Evolutionary conservation across 768 basidiomycete species (phyloP), one percentile per base, ranked within the genome.

Genomic region (Boletus tylopilopsis): DNA sequence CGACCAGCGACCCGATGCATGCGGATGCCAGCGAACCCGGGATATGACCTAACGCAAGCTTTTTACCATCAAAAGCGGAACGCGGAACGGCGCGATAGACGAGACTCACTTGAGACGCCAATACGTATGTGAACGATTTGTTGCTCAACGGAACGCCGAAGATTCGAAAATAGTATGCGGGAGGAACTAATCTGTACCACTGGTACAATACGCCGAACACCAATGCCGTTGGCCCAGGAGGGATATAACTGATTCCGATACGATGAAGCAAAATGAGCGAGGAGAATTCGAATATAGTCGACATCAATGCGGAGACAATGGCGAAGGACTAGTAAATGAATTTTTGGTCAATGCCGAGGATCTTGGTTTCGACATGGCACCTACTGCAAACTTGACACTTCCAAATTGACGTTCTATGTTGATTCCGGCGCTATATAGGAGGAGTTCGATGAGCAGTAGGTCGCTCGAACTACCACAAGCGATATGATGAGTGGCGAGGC

Each of bases 381-480:
- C 68, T 56, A 93, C 91, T 25, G 90, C 90, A 69, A 80, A 96
- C 67, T 96, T 96, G 49, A 87, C 68, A 47, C 84, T 84, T 11
- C 94, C 94, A 61, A 92, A 96, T 35, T 82, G 81, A 45, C 94
- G 79, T 61, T 97, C 94, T 25, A 95, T 75, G 22, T 77, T 78
- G 2, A 90, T 65, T 3, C 79, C 81, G 18, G 82, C 74, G 60
- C 82, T 82, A 69, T 85, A 94, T 1, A 95, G 68, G 5, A 93
- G 51, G 22, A 95, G 56, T 52, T 87, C 81, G 0, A 80, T 82
- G 36, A 96, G 64, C 49, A 96, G 77, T 29, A 97, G 76, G 60
- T 95, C 91, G 47, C 87, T 87, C 0, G 91, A 95, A 64, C 83
- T 95, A 8, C 84, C 76, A 64, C 86, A 95, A 2, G 82, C 85